Conservation (phyloP, 2,329 filamentous ascomycete species). For the Ceratocystis cubensis region DNA sequence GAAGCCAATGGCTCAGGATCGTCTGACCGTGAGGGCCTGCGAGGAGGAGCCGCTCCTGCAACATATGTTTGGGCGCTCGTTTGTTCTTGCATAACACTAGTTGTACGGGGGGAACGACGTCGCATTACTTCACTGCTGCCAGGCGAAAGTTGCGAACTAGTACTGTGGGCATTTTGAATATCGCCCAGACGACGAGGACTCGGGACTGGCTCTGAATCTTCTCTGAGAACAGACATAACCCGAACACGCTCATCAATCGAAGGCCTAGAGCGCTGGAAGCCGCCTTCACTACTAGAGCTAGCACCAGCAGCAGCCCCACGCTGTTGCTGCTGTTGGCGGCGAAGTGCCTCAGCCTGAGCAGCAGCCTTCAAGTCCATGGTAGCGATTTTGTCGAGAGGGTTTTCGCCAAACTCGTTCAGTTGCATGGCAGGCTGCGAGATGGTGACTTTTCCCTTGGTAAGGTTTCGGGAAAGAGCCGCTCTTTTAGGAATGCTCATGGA, state of each 20-base stretch:
- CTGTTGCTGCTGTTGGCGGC: constrained; percentile 28
- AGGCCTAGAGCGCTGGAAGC: constrained; percentile 17
- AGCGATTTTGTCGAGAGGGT: constrained; percentile 34
- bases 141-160: constrained; percentile 40
- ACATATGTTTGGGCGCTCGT: neutral
- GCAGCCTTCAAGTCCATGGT: constrained; percentile 41
- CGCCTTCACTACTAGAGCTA: constrained; percentile 1
- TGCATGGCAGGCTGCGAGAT: constrained; percentile 41
- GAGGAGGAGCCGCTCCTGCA: constrained; percentile 4
- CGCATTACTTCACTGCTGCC: constrained; percentile 35
- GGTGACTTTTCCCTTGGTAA: constrained; percentile 30
- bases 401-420: constrained; percentile 27
- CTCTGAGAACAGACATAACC: constrained; percentile 20
- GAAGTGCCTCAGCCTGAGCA: constrained; percentile 35
- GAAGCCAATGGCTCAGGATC: constrained; percentile 9
- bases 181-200: constrained; percentile 12
- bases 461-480: constrained; percentile 21
- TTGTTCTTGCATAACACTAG: neutral
- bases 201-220: constrained; percentile 17
- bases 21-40: constrained; percentile 6
- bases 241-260: constrained; percentile 20
- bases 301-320: too few relatives aligned
- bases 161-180: constrained; percentile 30
- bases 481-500: constrained; percentile 23
- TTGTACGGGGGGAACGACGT: constrained; percentile 36